Percentiles rank a stretch among this genome's conserved stretches.
Conservation (phyloP, 345 rosid species). For the Firmiana major region DNA sequence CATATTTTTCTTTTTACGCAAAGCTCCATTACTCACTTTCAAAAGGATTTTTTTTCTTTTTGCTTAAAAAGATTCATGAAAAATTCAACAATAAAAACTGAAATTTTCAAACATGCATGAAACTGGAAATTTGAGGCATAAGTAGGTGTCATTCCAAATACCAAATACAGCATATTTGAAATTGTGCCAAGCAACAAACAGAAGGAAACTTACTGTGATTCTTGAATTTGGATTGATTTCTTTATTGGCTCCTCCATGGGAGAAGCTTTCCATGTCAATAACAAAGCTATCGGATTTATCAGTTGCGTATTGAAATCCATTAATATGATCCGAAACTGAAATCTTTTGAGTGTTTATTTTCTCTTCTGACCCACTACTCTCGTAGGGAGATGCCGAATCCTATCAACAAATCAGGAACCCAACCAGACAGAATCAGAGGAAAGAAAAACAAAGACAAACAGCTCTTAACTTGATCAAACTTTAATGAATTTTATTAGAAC, state of each 20-base stretch:
- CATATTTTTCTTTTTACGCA: too few species aligned
- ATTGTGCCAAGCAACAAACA: background rate
- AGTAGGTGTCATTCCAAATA: background rate
- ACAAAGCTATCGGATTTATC: conserved; percentile 16
- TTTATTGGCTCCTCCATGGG: conserved; percentile 3
- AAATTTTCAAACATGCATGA: background rate
- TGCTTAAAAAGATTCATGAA: background rate
- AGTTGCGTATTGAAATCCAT: conserved; percentile 14
- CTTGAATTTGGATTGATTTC: conserved; percentile 43
- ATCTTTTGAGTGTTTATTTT: conserved; percentile 2
- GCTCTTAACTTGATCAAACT: background rate
- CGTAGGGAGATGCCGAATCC: conserved; percentile 10
- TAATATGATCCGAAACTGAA: conserved; percentile 18
- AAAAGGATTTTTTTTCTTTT: background rate
- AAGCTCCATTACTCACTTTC: too few species aligned
- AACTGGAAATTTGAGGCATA: background rate
- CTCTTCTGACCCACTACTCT: conserved; percentile 5
- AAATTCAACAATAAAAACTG: background rate
- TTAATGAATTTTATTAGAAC: background rate
- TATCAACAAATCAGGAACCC: background rate
- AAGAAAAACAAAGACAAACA: background rate
- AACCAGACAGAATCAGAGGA: background rate
- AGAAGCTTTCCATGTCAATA: conserved; percentile 18
- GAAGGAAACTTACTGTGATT: conserved; percentile 38
- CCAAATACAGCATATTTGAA: background rate